These are phyloP conservation scores for Ganoderma multipileum DNA, from an alignment of 1,284 basidiomycete genomes.

Conservation along the genomic window DNA sequence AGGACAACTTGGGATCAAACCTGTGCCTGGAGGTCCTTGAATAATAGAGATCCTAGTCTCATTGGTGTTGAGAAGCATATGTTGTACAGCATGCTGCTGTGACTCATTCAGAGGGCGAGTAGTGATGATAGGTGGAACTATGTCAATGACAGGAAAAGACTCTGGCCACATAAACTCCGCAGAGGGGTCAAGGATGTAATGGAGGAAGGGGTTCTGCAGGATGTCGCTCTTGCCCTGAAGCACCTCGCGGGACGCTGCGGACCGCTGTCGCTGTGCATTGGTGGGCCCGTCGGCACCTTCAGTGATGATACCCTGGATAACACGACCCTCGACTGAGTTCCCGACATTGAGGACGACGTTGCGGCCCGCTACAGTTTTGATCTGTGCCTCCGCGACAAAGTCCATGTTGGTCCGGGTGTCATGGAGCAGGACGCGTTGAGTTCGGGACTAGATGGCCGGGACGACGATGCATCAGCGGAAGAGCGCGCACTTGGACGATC, in stretches of 20 bases:
- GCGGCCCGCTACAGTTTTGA: slow-evolving; percentile 35
- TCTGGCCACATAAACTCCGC: slow-evolving; percentile 39
- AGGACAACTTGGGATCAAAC: slow-evolving; percentile 3
- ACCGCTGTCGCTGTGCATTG: slow-evolving; percentile 54
- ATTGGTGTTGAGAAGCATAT: slow-evolving; percentile 55
- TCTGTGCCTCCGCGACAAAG: slow-evolving; percentile 39
- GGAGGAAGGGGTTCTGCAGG: slow-evolving; percentile 61
- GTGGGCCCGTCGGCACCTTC: slow-evolving; percentile 61
- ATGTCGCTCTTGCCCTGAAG: slow-evolving; percentile 55
- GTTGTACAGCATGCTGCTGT: slow-evolving; percentile 57
- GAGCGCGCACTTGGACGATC: background rate
- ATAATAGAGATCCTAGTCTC: slow-evolving; percentile 53
- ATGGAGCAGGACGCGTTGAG: slow-evolving; percentile 18
- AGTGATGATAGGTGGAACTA: slow-evolving; percentile 27
- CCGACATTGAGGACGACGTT: slow-evolving; percentile 30
- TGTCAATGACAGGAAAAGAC: slow-evolving; percentile 24
- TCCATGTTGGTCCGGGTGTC: slow-evolving; percentile 27
- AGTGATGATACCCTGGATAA: slow-evolving; percentile 40
- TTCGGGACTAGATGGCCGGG: background rate
- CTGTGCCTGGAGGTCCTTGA: slow-evolving; percentile 62
- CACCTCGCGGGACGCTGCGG: slow-evolving; percentile 50
- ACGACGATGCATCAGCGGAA: background rate
- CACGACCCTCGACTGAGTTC: slow-evolving; percentile 35
- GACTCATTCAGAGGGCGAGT: slow-evolving; percentile 55
- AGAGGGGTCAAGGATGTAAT: slow-evolving; percentile 48